Evolutionary conservation across 139 green algal species (phyloP), one percentile per base, ranked within the genome.

Genomic region (Ulvella scutata): DNA sequence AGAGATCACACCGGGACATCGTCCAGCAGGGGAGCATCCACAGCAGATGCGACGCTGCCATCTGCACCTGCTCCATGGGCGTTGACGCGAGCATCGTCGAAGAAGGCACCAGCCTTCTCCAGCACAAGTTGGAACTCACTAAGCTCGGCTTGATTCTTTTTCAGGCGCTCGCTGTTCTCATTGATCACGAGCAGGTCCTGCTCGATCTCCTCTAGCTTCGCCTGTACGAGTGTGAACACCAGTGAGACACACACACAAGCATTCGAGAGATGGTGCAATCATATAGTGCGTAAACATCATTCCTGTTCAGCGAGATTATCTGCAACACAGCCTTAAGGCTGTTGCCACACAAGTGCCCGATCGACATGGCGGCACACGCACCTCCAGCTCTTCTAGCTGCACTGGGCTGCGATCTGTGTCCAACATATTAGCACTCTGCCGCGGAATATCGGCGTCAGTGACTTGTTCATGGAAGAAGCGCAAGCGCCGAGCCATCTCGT

Each of bases 401-500:
- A 67, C 51, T n/a, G n/a, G n/a, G n/a, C n/a, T n/a, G n/a, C n/a
- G n/a, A 74, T 33, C 62, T 21, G 62, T 33, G 20, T 39, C 33
- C 13, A 74, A 33, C 62, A 43, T 39, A 26, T 20, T 26, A 17
- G 62, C 23, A 39, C 33, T 43, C n/a, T 74, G 62, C 34, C n/a
- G 62, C 2, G 33, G 62, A 26, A 74, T 23, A 74, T 29, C 26
- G 23, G 73, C 39, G 7, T 13, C 51, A n/a, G 75, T 34, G 2
- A 91, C 87, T 87, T 98, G 87, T 26, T 96, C 91, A 20, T 82
- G 80, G 76, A 99, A 92, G 77, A 94, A 99, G 17, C 95, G 86
- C 72, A 99, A 77, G 86, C 93, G 94, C 4, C 95, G 81, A 0
- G 92, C 85, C 92, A 99, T 95, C 80, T 99, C 95, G 38, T 97